Evolutionary conservation across 176 grass and related monocot genomes (phyloP), one percentile per base, ranked within the genome.

Genomic region (Metroxylon sagu): DNA sequence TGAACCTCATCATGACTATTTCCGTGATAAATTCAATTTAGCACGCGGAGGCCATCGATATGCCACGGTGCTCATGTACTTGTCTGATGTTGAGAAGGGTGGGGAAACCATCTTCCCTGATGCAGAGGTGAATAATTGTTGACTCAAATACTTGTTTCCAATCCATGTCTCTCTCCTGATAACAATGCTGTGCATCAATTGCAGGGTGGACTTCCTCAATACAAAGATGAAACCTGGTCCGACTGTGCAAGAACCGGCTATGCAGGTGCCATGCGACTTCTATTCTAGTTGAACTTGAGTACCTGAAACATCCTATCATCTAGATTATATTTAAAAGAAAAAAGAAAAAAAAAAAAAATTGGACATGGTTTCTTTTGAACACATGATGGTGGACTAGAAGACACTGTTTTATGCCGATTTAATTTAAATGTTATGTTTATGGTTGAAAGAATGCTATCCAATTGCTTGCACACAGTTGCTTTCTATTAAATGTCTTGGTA

Each of bases 161-260:
- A 49, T 26, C 26, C 29, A 6, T 21, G 53, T 26, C 0, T 39
- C n/a, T 70, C 28, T 43, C 14, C 6, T 14, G 19, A 43, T 43
- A 12, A 14, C 12, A 26, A 25, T 18, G 14, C 25, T 54, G 21
- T 43, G 23, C 21, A 6, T 54, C 18, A 52, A 60, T 75, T 82
- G 49, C 50, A 77, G 77, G 29, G 18, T 35, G 64, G 5, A 26
- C n/a, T 67, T 49, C 49, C 67, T 23, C 80, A 83, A 51, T 30
- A 18, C 12, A 74, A 85, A 74, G 72, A 85, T 53, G 43, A 80
- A 5, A 74, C 79, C 3, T 80, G 75, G 82, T 80, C 82, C 1
- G 76, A 83, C 8, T 90, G 82, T 29, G 71, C 82, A 27, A 57
- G 12, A 60, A 6, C 16, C 8, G 80, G 76, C 10, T 79, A 71